Base-by-base conservation (phyloP, 345 rosid genomes). In the Abelmoschus esculentus region DNA sequence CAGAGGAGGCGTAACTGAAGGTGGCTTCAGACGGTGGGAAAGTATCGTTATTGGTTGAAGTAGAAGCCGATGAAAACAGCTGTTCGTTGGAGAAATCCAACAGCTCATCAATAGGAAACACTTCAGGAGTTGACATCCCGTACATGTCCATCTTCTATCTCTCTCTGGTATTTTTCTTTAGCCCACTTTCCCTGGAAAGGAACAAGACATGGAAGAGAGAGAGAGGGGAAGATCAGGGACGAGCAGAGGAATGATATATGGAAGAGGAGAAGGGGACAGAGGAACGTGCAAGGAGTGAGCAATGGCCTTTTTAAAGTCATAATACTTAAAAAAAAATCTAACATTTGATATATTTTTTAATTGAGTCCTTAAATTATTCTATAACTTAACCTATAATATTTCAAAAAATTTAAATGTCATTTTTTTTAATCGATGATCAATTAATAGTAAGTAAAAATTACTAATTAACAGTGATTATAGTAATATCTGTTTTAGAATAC, bases 101-200 rank as follows among this genome's bases (percentile, higher is more conserved):
- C 65, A 89, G 91, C 65, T 89, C 91, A 75, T 91, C 97, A 54
- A 90, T 79, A 72, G 72, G 88, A 71, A 86, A 83, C 73, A 72
- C 76, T 54, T 88, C 86, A 6, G 80, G 74, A 1, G 85, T 66
- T 0, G 93, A 34, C 65, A 67, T 42, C 6, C 83, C 84, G 70
- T 83, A 81, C 3, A 84, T 66, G 74, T 87, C 89, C 92, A 87
- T 89, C 38, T 34, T 28, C 26, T 22, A 22, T 22, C 26, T 58
- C 44, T 40, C 44, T 8, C 44, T 58, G 38, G 13, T 22, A 29
- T 32, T 1, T 1, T 47, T 4, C 6, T 31, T 60, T 0, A 60
- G 12, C 64, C 28, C 14, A 49, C 47, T 62, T 62, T 38, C 29
- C 50, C 14, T 38, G 17, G 18, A 38, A 62, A 17, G 50, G 50